Evolutionary conservation across 2,329 filamentous ascomycete species (phyloP).

Genomic region (Orbilia oligospora): DNA sequence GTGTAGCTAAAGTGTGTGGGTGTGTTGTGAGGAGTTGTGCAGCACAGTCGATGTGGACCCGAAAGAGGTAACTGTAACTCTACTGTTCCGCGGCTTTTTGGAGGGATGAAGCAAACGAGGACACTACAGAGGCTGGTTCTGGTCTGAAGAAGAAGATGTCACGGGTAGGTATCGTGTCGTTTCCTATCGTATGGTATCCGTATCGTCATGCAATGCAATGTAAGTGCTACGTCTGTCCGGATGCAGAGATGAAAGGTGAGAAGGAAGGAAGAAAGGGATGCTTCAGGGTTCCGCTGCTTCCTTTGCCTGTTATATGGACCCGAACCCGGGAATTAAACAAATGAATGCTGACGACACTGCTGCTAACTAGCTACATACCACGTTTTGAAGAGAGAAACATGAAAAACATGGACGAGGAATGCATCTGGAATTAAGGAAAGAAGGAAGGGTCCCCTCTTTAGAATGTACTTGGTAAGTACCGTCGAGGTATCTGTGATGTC

Average conservation of each 20-base stretch:
- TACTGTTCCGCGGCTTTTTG: slow-evolving; percentile 45
- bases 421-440: slow-evolving; percentile 12
- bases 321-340: background rate
- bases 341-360: slow-evolving; percentile 23
- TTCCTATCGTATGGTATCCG: background rate
- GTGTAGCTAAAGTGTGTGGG: background rate
- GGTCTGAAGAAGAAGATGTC: slow-evolving; percentile 1
- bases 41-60: background rate
- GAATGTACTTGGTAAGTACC: slow-evolving; percentile 2
- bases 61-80: slow-evolving; percentile 37
- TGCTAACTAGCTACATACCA: background rate
- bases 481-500: slow-evolving; percentile 4
- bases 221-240: background rate
- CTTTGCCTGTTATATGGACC: slow-evolving; percentile 1
- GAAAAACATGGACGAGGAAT: background rate
- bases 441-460: background rate
- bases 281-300: background rate
- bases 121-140: background rate
- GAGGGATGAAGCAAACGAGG: slow-evolving; percentile 7
- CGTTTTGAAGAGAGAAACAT: slow-evolving; percentile 1
- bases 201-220: background rate
- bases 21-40: slow-evolving; percentile 25
- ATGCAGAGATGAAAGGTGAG: slow-evolving; percentile 1
- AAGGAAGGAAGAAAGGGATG: background rate
- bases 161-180: slow-evolving; percentile 24